These are phyloP conservation scores for Globisporangium rhizosaccharum DNA, from an alignment of 352 stramenopile species.

Conservation along the genomic window DNA sequence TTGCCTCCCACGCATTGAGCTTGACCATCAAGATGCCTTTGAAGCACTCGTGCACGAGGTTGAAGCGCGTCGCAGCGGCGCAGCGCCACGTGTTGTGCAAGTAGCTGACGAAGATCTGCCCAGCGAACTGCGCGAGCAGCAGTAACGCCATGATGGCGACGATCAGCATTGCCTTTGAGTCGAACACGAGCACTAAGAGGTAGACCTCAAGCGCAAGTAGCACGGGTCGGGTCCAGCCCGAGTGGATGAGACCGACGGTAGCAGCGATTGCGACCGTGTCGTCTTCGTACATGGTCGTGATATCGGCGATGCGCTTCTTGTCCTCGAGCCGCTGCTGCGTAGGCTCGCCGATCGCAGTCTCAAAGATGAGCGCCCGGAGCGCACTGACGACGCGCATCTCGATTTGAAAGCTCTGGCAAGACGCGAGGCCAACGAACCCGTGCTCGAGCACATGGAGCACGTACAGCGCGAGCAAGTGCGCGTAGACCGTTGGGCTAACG, in stretches of 20 bases:
- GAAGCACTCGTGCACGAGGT: slow-evolving; percentile 42
- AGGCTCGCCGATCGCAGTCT: slow-evolving; percentile 29
- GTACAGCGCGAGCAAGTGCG: slow-evolving; percentile 22
- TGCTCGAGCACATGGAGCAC: slow-evolving; percentile 22
- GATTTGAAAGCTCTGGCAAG: slow-evolving; percentile 29
- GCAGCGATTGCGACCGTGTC: slow-evolving; percentile 21
- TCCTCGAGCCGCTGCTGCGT: slow-evolving; percentile 12
- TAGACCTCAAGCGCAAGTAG: slow-evolving; percentile 29
- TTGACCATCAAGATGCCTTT: slow-evolving; percentile 74
- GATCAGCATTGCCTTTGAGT: slow-evolving; percentile 24
- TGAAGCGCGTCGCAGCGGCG: slow-evolving; percentile 18
- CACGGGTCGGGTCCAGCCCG: slow-evolving; percentile 22
- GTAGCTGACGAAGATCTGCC: slow-evolving; percentile 12
- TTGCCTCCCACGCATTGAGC: slow-evolving; percentile 80
- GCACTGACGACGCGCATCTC: slow-evolving; percentile 30
- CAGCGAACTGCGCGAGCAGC: slow-evolving; percentile 16
- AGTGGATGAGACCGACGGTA: slow-evolving; percentile 24
- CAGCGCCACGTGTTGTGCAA: slow-evolving; percentile 18
- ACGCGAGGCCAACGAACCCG: slow-evolving; percentile 21
- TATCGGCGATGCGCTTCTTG: slow-evolving; percentile 31
- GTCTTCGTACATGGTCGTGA: slow-evolving; percentile 27
- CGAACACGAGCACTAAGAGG: slow-evolving; percentile 33
- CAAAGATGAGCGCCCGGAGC: slow-evolving; percentile 29
- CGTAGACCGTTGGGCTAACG: slow-evolving; percentile 18
- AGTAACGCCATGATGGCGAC: slow-evolving; percentile 22